Conservation (phyloP, 768 basidiomycete genomes). For the Termitomyces sp. region DNA sequence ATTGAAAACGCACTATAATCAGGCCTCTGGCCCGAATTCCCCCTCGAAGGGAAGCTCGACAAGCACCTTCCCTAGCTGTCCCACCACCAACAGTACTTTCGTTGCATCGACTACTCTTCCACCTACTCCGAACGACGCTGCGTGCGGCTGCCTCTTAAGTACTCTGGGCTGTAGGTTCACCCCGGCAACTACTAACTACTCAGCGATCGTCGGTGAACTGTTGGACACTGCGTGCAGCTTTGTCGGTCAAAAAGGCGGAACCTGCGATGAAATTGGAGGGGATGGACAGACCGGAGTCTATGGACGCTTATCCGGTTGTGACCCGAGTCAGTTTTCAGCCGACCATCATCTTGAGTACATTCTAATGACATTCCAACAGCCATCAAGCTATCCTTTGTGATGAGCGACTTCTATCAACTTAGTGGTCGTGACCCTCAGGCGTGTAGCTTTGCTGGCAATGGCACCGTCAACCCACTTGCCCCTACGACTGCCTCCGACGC, state of each 20-base stretch:
- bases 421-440: constrained; percentile 54
- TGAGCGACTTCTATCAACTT: constrained; percentile 73
- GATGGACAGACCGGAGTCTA: constrained; percentile 76
- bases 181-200: constrained; percentile 58
- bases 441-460: constrained; percentile 85
- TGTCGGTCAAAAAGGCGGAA: constrained; percentile 57
- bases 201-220: constrained; percentile 54
- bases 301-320: constrained; percentile 73
- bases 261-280: constrained; percentile 66
- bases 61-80: constrained; percentile 61
- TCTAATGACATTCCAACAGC: constrained; percentile 34
- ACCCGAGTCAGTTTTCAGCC: constrained; percentile 55
- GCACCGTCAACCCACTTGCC: constrained; percentile 60
- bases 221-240: constrained; percentile 73
- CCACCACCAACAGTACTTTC: constrained; percentile 53
- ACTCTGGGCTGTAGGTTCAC: constrained; percentile 74
- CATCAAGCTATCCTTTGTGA: constrained; percentile 77
- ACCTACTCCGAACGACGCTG: constrained; percentile 76
- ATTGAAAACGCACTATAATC: constrained; percentile 58
- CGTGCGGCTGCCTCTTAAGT: constrained; percentile 73
- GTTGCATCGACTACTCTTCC: constrained; percentile 70
- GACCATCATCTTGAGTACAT: constrained; percentile 1
- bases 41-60: constrained; percentile 45
- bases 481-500: constrained; percentile 47
- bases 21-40: constrained; percentile 55